Percentiles rank a stretch among this genome's conserved stretches.
Evolutionary conservation across 1,284 basidiomycete genomes (phyloP).

Genomic region (Ustilago loliicola): DNA sequence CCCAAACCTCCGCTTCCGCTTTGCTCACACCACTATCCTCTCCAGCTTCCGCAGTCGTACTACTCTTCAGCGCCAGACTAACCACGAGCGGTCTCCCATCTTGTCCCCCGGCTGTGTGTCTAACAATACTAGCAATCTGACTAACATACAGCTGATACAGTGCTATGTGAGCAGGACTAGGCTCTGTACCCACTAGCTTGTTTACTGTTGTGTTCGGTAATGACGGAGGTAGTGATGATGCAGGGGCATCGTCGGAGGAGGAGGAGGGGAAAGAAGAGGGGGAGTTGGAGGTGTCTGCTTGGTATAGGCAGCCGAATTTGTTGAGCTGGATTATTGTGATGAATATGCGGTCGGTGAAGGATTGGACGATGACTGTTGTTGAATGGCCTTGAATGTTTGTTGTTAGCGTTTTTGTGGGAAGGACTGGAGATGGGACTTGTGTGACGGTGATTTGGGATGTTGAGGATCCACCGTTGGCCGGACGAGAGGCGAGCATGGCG

Average conservation of each 20-base stretch:
- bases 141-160: conserved; percentile 85
- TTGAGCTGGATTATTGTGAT: conserved; percentile 57
- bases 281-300: conserved; percentile 24
- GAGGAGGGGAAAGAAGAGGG: conserved; percentile 2
- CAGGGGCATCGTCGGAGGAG: neutral
- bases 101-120: conserved; percentile 74
- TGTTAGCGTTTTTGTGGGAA: conserved; percentile 22
- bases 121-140: conserved; percentile 86
- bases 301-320: conserved; percentile 53
- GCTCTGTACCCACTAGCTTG: conserved; percentile 79
- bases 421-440: conserved; percentile 11
- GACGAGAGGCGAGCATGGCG: conserved; percentile 9
- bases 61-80: conserved; percentile 34
- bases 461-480: neutral
- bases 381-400: conserved; percentile 8
- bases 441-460: conserved; percentile 9
- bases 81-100: conserved; percentile 48
- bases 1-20: neutral
- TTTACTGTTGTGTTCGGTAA: conserved; percentile 81
- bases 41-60: neutral
- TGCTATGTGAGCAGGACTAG: conserved; percentile 77
- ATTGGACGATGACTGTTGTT: conserved; percentile 50
- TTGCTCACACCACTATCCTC: neutral
- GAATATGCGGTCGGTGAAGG: conserved; percentile 53
- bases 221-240: conserved; percentile 73